Base-by-base conservation (phyloP, 495 filamentous ascomycete species). In the Penicillium turbatum region DNA sequence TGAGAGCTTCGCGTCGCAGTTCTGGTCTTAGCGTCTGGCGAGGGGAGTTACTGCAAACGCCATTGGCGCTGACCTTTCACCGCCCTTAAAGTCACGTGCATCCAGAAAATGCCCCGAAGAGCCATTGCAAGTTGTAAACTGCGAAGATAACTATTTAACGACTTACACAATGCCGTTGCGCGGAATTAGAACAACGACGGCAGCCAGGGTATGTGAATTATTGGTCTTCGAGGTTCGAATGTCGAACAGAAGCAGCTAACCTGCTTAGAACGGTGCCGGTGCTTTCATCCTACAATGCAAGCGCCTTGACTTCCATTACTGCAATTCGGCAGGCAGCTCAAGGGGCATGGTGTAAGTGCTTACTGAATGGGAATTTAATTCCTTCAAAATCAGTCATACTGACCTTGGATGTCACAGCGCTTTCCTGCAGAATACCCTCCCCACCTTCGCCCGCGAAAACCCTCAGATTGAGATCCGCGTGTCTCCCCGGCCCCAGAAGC, bases 251-350 rank as follows among this genome's bases (percentile, higher is more conserved):
- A 43, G 21, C 32, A 26, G 50, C 47, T 45, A 39, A 32, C 30
- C 8, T 32, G 37, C 59, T 17, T 59, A 96, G 89, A 98, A 98
- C 73, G 93, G 93, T 78, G 82, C 96, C 59, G 93, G 91, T 53
- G 90, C 92, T 60, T 98, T 97, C 76, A 89, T 98, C 71, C 80
- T 96, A 54, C 92, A 96, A 82, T 98, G 93, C 82, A 95, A 88
- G 73, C 86, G 86, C 56, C 79, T 98, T 67, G 89, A 96, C 67
- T 87, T 98, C 64, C 89, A 95, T 73, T 98, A 95, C 78, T 96
- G 93, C 77, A 90, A 97, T 77, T 89, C 85, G 80, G 89, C 86
- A 6, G 93, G 92, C 58, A 91, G 87, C 70, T 96, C 92, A 31
- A 80, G 73, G 53, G 93, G 93, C 66, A 97, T 98, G 91, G 91